phyloP scores from a whole-genome alignment of 352 stramenopile species.

The Plasmopara viticola region DNA sequence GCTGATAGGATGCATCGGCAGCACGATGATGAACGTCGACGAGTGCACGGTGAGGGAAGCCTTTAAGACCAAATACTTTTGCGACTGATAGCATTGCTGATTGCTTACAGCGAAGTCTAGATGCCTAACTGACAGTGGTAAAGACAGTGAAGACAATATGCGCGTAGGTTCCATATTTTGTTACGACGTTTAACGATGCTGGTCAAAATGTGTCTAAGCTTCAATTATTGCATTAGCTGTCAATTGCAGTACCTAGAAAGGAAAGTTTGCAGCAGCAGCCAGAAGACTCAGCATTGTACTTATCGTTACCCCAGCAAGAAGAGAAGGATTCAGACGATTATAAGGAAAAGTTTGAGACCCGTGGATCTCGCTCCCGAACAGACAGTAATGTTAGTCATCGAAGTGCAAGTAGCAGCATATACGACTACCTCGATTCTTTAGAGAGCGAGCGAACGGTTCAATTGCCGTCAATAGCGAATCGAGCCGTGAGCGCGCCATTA shows the following conservation, averaged over 20 bases:
- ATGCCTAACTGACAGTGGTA: conserved; percentile 1
- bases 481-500: conserved; percentile 8
- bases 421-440: conserved; percentile 73
- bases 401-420: conserved; percentile 43
- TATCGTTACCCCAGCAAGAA: conserved; percentile 33
- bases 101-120: conserved; percentile 13
- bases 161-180: conserved; percentile 4
- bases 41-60: conserved; percentile 5
- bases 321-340: conserved; percentile 20
- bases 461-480: conserved; percentile 31
- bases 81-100: conserved; percentile 1
- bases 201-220: conserved; percentile 6
- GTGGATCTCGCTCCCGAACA: conserved; percentile 19
- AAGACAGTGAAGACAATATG: conserved; percentile 12
- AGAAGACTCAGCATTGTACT: conserved; percentile 32
- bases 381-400: conserved; percentile 11
- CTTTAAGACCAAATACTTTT: background rate
- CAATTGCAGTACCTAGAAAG: conserved; percentile 13
- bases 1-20: conserved; percentile 20
- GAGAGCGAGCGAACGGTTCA: conserved; percentile 57
- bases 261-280: conserved; percentile 24
- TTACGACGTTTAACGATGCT: background rate
- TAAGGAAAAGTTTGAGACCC: conserved; percentile 24
- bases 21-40: conserved; percentile 4
- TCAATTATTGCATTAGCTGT: conserved; percentile 10